These are phyloP conservation scores for Talaromyces trachyspermus DNA, from an alignment of 495 filamentous ascomycete genomes.

Conservation along the genomic window DNA sequence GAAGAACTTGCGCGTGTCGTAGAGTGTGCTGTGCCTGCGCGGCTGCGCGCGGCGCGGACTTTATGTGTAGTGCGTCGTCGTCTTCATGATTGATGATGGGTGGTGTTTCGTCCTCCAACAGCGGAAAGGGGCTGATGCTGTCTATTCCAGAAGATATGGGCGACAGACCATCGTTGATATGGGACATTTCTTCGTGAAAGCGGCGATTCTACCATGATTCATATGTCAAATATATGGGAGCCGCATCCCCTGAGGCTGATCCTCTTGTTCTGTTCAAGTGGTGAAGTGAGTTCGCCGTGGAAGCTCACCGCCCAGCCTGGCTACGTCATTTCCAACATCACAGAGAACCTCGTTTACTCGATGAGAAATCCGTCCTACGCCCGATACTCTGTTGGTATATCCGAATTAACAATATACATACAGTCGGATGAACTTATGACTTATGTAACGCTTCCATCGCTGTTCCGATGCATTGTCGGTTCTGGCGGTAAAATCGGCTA, in stretches of 20 bases:
- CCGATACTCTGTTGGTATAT: too few species aligned
- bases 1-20: neutral
- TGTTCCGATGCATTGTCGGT: too few species aligned
- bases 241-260: neutral
- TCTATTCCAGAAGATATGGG: slow-evolving; percentile 9
- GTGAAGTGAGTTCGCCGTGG: neutral
- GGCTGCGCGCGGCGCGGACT: neutral
- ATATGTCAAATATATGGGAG: too few species aligned
- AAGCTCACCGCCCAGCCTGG: neutral
- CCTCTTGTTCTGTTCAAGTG: neutral
- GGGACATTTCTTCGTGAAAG: neutral
- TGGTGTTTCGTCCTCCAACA: slow-evolving; percentile 1
- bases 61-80: slow-evolving; percentile 6
- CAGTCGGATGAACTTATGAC: too few species aligned
- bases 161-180: slow-evolving; percentile 2
- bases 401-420: too few species aligned
- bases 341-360: too few species aligned
- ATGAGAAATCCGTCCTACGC: too few species aligned
- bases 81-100: neutral
- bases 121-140: slow-evolving; percentile 6
- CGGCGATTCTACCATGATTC: neutral
- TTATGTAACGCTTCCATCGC: too few species aligned
- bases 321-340: neutral
- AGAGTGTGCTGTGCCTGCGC: neutral
- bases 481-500: too few species aligned